phyloP scores from a whole-genome alignment of 352 stramenopile species.

The Elongisporangium anandrum region DNA sequence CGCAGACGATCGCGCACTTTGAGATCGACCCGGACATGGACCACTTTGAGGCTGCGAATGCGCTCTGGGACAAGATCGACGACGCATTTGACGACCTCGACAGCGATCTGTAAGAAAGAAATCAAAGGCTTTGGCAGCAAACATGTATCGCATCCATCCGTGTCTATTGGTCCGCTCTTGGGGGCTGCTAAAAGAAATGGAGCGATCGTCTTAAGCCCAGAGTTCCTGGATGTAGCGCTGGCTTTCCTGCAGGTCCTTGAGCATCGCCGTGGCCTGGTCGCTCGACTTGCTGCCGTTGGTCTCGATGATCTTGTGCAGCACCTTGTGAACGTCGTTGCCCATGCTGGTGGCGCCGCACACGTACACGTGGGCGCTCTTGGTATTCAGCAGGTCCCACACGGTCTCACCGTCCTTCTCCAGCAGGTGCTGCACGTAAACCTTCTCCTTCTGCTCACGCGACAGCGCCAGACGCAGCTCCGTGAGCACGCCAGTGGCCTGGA shows the following conservation, averaged over 20 bases:
- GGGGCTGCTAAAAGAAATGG: no score
- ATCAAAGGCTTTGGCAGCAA: not conserved
- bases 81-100: constrained; percentile 58
- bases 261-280: constrained; percentile 64
- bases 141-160: not conserved
- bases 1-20: constrained; percentile 52
- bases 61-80: constrained; percentile 69
- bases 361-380: constrained; percentile 90
- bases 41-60: constrained; percentile 54
- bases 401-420: constrained; percentile 69
- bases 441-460: constrained; percentile 89
- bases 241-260: constrained; percentile 87
- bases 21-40: constrained; percentile 47
- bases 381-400: constrained; percentile 57
- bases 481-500: constrained; percentile 82
- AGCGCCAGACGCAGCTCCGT: constrained; percentile 93
- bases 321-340: constrained; percentile 95
- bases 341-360: constrained; percentile 97
- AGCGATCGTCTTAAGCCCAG: constrained; percentile 82
- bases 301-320: constrained; percentile 84
- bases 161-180: not conserved
- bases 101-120: constrained; percentile 26
- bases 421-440: constrained; percentile 98
- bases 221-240: constrained; percentile 96
- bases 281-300: constrained; percentile 47